Percentiles rank a stretch among this genome's conserved stretches.
Evolutionary conservation across 2,329 filamentous ascomycete genomes (phyloP).

Genomic region (Ophiostoma quercus): DNA sequence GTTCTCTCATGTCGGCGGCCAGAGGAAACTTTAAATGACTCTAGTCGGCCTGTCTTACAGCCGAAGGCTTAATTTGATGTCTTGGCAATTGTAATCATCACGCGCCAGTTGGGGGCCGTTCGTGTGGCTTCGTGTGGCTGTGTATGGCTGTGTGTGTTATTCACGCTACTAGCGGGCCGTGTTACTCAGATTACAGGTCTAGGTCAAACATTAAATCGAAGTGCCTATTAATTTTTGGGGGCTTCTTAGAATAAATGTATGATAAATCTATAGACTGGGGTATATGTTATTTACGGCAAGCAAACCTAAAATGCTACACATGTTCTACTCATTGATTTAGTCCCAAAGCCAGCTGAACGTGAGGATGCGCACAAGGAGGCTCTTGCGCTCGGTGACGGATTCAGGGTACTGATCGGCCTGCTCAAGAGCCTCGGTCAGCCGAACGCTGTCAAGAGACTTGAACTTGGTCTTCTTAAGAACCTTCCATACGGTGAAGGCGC

Average conservation of each 20-base stretch:
- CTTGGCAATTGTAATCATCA: background rate
- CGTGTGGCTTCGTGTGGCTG: too few species aligned
- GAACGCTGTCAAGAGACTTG: conserved; percentile 35
- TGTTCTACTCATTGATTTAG: background rate
- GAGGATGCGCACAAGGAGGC: background rate
- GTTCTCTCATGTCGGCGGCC: background rate
- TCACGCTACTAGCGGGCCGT: background rate
- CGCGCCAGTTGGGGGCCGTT: too few species aligned
- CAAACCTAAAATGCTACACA: background rate
- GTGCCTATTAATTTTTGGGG: too few species aligned
- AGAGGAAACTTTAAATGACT: background rate
- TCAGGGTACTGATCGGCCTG: conserved; percentile 37
- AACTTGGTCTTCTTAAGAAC: conserved; percentile 21
- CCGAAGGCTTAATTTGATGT: background rate
- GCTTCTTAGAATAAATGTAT: background rate
- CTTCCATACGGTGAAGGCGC: conserved; percentile 24
- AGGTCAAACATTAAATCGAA: too few species aligned
- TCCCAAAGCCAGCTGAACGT: conserved; percentile 22
- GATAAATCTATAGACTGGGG: background rate
- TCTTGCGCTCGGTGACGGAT: conserved; percentile 8
- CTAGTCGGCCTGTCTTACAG: background rate
- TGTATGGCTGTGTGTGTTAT: too few species aligned
- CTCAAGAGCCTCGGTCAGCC: conserved; percentile 48
- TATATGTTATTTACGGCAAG: background rate
- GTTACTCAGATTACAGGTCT: background rate